These are phyloP conservation scores for Aspergillus sp. DNA, from an alignment of 2,329 filamentous ascomycete genomes.

Conservation along the genomic window DNA sequence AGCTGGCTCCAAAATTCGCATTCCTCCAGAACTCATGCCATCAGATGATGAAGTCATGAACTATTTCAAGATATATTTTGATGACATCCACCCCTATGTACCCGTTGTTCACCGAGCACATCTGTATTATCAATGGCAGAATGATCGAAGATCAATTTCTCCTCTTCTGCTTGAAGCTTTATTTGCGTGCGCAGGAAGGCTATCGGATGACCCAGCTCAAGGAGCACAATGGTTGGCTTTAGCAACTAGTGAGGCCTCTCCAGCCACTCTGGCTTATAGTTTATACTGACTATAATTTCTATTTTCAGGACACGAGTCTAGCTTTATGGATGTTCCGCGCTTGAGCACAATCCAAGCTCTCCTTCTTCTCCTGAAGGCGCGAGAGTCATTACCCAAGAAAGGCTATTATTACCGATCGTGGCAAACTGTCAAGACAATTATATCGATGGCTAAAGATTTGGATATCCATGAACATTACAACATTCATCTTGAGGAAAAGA, in stretches of 20 bases:
- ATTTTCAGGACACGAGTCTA: conserved; percentile 75
- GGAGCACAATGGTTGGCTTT: conserved; percentile 92
- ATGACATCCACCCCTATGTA: conserved; percentile 87
- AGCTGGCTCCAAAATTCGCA: conserved; percentile 76
- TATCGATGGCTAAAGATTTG: conserved; percentile 90
- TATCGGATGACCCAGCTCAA: conserved; percentile 79
- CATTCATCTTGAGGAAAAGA: conserved; percentile 69
- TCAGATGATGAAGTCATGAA: conserved; percentile 76
- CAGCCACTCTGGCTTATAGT: not conserved
- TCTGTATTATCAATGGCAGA: conserved; percentile 89
- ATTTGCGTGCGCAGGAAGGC: conserved; percentile 81
- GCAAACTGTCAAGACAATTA: conserved; percentile 90
- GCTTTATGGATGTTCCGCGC: conserved; percentile 88
- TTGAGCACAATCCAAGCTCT: conserved; percentile 90
- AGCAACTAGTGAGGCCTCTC: conserved; percentile 68
- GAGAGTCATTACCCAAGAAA: conserved; percentile 86
- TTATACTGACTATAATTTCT: conserved; percentile 24
- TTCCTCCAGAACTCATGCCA: conserved; percentile 92
- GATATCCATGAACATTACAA: conserved; percentile 84
- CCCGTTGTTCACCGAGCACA: conserved; percentile 80
- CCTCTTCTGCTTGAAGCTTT: conserved; percentile 86
- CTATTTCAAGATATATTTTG: conserved; percentile 89
- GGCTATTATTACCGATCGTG: conserved; percentile 97
- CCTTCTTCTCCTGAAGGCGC: conserved; percentile 82
- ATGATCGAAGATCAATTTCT: conserved; percentile 78